Evolutionary conservation across 441 rosid species (phyloP), one percentile per base, ranked within the genome.

Genomic region (Aquilaria agallochum): DNA sequence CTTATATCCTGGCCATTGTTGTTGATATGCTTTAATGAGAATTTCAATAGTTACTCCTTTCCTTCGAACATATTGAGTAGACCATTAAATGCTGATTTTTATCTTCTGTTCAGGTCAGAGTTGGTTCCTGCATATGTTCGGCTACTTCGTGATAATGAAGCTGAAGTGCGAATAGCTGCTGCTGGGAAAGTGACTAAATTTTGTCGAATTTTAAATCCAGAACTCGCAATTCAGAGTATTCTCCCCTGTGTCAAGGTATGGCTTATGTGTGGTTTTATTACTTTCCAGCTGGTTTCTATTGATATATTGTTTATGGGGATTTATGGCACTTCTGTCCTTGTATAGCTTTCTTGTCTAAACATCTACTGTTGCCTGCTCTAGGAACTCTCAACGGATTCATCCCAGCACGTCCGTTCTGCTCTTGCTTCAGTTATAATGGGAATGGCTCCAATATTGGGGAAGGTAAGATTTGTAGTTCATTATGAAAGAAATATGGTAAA

Each of bases 131-230:
- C 99, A 31, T 91, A 91, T 76, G 96, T 89, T 56, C 83, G 87
- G 64, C 72, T 94, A 59, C 97, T 94, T 54, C 92, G 94, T 60
- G 99, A 94, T 72, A 89, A 87, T 69, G 99, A 94, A 74, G 99
- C 99, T 76, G 99, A 94, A 86, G 97, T 94, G 44, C 90, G 97
- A 55, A 94, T 91, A 76, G 99, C 97, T n/a, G 96, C 99, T 71
- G 96, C 96, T 50, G 96, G 96, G 33, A 91, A 89, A 84, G 96
- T 89, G 27, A 89, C 99, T 7, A 84, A 87, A 66, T 89, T 94
- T 66, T 87, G 95, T 78, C 78, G 83, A 73, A 91, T 89, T 70
- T 76, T 94, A 72, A 86, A 66, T 72, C 96, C 99, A 49, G 96
- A 94, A 72, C 86, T 91, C 60, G 86, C 96, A 48, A 78, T 83